These are phyloP conservation scores for Bombardia bombarda DNA, from an alignment of 495 filamentous ascomycete species.

Conservation along the genomic window DNA sequence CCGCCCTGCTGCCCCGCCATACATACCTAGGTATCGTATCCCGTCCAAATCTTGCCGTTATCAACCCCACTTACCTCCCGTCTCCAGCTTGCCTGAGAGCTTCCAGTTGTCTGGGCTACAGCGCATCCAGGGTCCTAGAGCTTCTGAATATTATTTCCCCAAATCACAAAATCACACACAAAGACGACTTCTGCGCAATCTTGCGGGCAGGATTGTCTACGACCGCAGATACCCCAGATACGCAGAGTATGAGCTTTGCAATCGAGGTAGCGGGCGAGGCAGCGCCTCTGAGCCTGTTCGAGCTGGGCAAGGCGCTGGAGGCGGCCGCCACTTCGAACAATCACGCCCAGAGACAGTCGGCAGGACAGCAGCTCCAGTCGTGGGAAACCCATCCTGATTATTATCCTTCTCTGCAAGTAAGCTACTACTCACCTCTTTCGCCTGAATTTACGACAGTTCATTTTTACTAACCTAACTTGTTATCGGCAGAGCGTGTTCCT, in stretches of 20 bases:
- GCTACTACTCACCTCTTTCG: too few species aligned
- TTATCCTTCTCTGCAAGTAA: conserved; percentile 72
- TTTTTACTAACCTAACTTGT: neutral
- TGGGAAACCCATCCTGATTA: conserved; percentile 77
- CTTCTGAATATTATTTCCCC: neutral
- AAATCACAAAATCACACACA: neutral
- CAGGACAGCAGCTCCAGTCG: conserved; percentile 69
- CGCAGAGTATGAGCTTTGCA: conserved; percentile 44
- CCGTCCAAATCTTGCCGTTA: neutral
- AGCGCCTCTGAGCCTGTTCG: conserved; percentile 48
- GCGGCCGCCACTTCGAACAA: conserved; percentile 69
- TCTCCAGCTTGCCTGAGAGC: neutral
- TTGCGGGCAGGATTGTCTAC: neutral
- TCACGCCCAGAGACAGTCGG: conserved; percentile 67
- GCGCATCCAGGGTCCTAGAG: neutral
- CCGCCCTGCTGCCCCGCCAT: neutral
- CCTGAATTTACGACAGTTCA: neutral
- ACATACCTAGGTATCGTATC: too few species aligned
- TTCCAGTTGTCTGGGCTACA: neutral
- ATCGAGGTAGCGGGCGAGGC: conserved; percentile 49
- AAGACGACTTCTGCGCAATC: neutral
- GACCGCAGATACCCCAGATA: too few species aligned
- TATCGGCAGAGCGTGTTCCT: conserved; percentile 60
- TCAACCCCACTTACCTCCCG: neutral
- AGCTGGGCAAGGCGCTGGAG: conserved; percentile 63